Base-by-base conservation (phyloP, 2,329 filamentous ascomycete species). In the Fusarium sp. region DNA sequence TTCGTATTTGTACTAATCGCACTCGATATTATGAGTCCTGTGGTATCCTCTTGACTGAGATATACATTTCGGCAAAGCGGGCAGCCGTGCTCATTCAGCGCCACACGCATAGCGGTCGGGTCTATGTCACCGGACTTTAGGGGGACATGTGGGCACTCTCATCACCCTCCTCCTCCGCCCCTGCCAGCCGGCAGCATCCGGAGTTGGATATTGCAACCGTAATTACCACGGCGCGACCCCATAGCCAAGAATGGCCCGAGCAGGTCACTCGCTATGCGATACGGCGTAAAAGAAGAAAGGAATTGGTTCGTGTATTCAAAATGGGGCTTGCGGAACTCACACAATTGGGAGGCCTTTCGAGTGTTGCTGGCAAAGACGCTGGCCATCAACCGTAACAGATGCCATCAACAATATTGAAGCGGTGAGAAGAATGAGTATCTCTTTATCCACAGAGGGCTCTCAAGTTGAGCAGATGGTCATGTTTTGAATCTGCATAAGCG, bases 61-160 rank as follows among this genome's bases (percentile, higher is more conserved):
- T 80, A 40, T 62, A 61, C 10, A 66, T 74, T 26, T 71, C 74
- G 20, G 77, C 79, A 40, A 73, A 77, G 30, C 74, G 72, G 15
- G 71, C 83, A 16, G 77, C 80, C 11, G 53, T 68, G 3, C 70
- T 82, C 52, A 80, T 83, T 54, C 74, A 72, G 11, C 56, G 63
- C 6, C 74, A 78, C 56, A 80, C 80, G 12, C 77, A 81, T 44
- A 70, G 74, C 52, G 73, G 76, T 8, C 67, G 67, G 4, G 81
- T 80, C 6, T 81, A 83, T 64, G 44, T 83, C 31, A 78, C 80
- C 33, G 80, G 80, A 4, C 44, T 83, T 23, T 83, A 80, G 79
- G 46, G 23, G 46, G 26, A 18, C 47, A 37, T 80, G 54, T 80
- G 80, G 80, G 80, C 12, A 80, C 79, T 2, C 82, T 76, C 56